Conservation (phyloP, 768 basidiomycete species). For the Crepidotus variabilis region DNA sequence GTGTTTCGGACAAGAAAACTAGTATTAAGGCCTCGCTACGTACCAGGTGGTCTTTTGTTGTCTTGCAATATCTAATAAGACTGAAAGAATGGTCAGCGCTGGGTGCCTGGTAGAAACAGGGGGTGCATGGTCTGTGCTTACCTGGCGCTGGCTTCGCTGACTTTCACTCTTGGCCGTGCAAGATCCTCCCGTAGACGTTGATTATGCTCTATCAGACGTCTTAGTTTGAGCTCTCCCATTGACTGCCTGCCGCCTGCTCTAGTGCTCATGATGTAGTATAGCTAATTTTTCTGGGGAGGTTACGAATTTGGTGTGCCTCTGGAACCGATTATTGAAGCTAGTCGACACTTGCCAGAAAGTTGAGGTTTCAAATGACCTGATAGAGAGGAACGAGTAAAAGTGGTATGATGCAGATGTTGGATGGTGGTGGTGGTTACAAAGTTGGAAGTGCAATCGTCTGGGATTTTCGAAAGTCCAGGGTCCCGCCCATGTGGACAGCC, state of each 20-base stretch:
- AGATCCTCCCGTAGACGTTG: constrained; percentile 88
- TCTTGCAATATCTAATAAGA: constrained; percentile 91
- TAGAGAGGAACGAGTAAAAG: constrained; percentile 1
- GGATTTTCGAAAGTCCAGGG: constrained; percentile 8
- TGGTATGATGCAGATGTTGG: background rate
- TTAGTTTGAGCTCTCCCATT: constrained; percentile 97
- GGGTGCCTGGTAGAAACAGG: constrained; percentile 3
- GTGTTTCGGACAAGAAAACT: constrained; percentile 1
- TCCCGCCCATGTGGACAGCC: constrained; percentile 17
- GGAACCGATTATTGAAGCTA: background rate
- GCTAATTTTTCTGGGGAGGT: constrained; percentile 7
- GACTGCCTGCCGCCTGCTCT: constrained; percentile 71
- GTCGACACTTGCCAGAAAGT: background rate
- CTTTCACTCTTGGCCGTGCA: constrained; percentile 80
- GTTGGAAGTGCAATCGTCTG: background rate
- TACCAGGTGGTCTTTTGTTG: constrained; percentile 78
- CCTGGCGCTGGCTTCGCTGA: constrained; percentile 91
- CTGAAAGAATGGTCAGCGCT: constrained; percentile 36
- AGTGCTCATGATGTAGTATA: constrained; percentile 44
- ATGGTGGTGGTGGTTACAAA: constrained; percentile 15
- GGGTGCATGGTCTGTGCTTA: constrained; percentile 32
- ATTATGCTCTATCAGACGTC: constrained; percentile 92
- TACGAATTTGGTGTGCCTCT: constrained; percentile 1
- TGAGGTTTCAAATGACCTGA: background rate
- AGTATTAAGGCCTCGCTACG: constrained; percentile 11